Conservation (phyloP, 441 rosid species). For the Erysimum cheiri region DNA sequence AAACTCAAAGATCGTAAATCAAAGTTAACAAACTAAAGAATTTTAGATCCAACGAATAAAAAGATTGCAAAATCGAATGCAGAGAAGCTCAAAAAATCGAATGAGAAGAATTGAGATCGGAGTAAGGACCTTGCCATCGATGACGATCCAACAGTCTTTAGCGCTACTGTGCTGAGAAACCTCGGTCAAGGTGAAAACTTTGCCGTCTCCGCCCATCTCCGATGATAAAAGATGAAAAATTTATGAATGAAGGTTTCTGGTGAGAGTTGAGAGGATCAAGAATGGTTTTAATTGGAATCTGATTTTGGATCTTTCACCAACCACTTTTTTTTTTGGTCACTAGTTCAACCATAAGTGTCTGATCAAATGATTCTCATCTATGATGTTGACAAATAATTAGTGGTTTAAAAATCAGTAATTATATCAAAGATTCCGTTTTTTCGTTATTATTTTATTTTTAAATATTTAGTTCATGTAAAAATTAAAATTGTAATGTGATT, state of each 20-base stretch:
- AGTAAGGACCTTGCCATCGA: slow-evolving; percentile 74
- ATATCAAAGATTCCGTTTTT: no score
- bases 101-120: not conserved
- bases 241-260: not conserved
- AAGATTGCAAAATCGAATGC: not conserved
- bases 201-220: slow-evolving; percentile 64
- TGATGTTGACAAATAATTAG: no score
- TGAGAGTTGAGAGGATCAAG: not conserved
- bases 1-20: slow-evolving; percentile 1
- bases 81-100: not conserved
- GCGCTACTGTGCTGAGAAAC: slow-evolving; percentile 69
- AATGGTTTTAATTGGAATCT: slow-evolving; percentile 6
- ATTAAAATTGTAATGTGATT: no score
- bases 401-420: no score
- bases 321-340: not conserved
- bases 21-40: not conserved
- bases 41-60: not conserved
- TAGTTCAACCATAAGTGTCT: no score
- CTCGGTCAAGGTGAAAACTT: slow-evolving; percentile 68
- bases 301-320: slow-evolving; percentile 13
- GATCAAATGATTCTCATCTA: no score
- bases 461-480: no score
- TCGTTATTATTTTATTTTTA: no score
- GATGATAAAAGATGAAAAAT: not conserved
- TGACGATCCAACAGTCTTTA: slow-evolving; percentile 87